Percentiles rank a stretch among this genome's conserved stretches.
These are phyloP conservation scores for Miamiensis avidus DNA, from an alignment of 169 alveolate species.

Conservation along the genomic window DNA sequence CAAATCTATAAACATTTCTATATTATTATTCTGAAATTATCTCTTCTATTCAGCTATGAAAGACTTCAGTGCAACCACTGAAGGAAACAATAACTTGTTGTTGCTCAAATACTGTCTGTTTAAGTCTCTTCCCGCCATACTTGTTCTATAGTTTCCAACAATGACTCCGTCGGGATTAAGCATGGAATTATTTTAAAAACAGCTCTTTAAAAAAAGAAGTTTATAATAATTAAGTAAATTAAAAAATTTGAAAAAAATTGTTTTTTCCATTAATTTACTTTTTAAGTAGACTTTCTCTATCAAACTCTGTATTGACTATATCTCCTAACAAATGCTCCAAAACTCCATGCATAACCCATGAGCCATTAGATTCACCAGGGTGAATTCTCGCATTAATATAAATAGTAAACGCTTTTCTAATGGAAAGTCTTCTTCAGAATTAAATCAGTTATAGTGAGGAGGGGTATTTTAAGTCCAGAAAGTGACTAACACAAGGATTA, in stretches of 20 bases:
- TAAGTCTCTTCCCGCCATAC: slow-evolving; percentile 75
- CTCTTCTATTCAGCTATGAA: slow-evolving; percentile 28
- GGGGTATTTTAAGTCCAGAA: not conserved
- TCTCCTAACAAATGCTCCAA: slow-evolving; percentile 39
- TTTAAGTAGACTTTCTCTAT: slow-evolving; percentile 32
- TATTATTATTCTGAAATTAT: slow-evolving; percentile 33
- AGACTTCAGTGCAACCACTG: slow-evolving; percentile 58
- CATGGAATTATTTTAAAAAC: slow-evolving; percentile 70
- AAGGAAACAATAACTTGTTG: slow-evolving; percentile 58
- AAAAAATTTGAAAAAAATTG: too few relatives aligned
- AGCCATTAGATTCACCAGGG: slow-evolving; percentile 89
- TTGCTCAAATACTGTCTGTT: slow-evolving; percentile 68
- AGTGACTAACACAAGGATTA: not conserved
- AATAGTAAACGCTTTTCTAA: slow-evolving; percentile 55
- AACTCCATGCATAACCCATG: slow-evolving; percentile 82
- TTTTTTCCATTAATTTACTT: too few relatives aligned
- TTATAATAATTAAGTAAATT: too few relatives aligned
- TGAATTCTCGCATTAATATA: slow-evolving; percentile 87
- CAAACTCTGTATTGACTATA: slow-evolving; percentile 47
- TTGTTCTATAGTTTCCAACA: slow-evolving; percentile 72
- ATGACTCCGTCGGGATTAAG: slow-evolving; percentile 82
- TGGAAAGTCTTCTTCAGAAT: not conserved
- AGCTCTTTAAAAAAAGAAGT: not conserved
- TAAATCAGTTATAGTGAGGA: not conserved
- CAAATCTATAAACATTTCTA: slow-evolving; percentile 60